Evolutionary conservation across 2,329 filamentous ascomycete genomes (phyloP).

Genomic region (Didymella lethalis): DNA sequence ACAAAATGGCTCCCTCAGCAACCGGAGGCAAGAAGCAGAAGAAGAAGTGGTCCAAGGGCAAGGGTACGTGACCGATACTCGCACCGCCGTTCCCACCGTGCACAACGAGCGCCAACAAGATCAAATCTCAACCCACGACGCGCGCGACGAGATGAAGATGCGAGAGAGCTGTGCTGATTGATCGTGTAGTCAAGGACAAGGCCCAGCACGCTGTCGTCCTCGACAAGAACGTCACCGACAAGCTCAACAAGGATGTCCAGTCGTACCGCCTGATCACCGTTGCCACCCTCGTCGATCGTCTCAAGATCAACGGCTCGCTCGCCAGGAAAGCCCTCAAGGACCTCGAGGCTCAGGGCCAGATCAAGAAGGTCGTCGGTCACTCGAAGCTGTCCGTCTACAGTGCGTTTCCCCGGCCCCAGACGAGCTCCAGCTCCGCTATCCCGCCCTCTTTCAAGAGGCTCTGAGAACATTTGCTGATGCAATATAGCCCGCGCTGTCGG

Average conservation of each 20-base stretch:
- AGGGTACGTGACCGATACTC: constrained; percentile 56
- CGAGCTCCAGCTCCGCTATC: too few species aligned
- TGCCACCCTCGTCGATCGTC: constrained; percentile 96
- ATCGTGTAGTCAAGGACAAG: constrained; percentile 96
- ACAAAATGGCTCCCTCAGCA: constrained; percentile 57
- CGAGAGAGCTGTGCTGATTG: constrained; percentile 33
- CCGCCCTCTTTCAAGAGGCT: too few species aligned
- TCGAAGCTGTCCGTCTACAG: constrained; percentile 99
- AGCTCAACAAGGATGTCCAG: constrained; percentile 99
- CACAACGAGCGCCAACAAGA: constrained; percentile 3
- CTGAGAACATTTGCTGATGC: too few species aligned
- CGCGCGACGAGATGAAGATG: background rate
- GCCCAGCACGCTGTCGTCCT: constrained; percentile 98
- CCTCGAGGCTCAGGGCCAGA: constrained; percentile 96
- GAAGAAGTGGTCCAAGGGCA: constrained; percentile 79
- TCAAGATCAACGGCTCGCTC: constrained; percentile 99
- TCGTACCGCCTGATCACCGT: constrained; percentile 99
- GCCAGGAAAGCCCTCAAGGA: constrained; percentile 88
- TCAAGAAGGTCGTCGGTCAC: constrained; percentile 97
- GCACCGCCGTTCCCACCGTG: background rate
- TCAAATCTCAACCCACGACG: background rate
- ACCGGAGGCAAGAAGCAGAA: constrained; percentile 80
- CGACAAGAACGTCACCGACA: constrained; percentile 96
- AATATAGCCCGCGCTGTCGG: constrained; percentile 49
- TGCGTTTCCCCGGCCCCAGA: constrained; percentile 55